Percentiles rank a stretch among this genome's conserved stretches.
Conservation (phyloP, 306 rosid genomes). For the Canavalia gladiata region DNA sequence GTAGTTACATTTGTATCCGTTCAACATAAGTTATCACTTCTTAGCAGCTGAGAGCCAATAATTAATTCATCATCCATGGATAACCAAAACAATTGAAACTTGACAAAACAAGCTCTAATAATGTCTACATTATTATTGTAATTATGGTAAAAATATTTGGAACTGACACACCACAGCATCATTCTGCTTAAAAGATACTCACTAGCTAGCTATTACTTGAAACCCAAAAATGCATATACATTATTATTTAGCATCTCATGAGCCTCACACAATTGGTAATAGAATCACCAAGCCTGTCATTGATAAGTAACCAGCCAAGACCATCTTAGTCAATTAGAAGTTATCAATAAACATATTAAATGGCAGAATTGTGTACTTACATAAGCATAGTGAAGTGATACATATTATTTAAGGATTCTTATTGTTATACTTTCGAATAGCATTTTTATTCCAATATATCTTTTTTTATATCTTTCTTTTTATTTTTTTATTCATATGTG, state of each 20-base stretch:
- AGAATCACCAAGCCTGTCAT: neutral
- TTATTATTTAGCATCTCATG: neutral
- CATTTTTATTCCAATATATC: no score
- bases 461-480: no score
- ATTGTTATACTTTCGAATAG: no score
- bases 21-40: neutral
- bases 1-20: no score
- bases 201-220: neutral
- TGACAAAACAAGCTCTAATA: neutral
- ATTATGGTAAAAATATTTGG: neutral
- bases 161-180: neutral
- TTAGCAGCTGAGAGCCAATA: neutral
- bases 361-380: conserved; percentile 33
- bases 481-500: no score
- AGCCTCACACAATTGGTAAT: neutral
- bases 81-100: neutral
- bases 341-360: neutral
- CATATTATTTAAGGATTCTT: no score
- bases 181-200: neutral
- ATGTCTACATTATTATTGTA: neutral
- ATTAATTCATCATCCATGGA: neutral
- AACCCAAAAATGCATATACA: neutral
- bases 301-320: conserved; percentile 38
- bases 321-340: conserved; percentile 40
- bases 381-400: neutral